A percentile compares a stretch with the other conserved stretches of the same genome.
These are phyloP conservation scores for Globisporangium uncinulatum DNA, from an alignment of 352 stramenopile species.

Conservation along the genomic window DNA sequence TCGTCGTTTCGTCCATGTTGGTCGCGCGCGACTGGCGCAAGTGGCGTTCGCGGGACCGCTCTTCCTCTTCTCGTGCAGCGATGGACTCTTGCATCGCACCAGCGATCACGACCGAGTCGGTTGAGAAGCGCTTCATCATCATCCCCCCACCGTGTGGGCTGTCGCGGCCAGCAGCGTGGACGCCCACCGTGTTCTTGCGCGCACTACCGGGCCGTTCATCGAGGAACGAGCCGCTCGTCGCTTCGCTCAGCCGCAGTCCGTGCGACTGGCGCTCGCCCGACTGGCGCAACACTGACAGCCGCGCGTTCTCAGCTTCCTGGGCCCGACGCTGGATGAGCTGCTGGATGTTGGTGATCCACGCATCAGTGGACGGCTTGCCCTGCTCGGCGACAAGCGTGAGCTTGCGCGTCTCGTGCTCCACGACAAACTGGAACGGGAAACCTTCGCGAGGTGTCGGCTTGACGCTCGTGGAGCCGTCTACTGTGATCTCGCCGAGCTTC, in stretches of 20 bases:
- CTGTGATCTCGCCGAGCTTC: constrained; percentile 72
- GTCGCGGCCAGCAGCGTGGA: constrained; percentile 12
- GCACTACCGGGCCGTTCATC: constrained; percentile 29
- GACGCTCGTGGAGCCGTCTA: constrained; percentile 64
- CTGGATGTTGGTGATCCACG: constrained; percentile 62
- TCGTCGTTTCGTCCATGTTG: constrained; percentile 24
- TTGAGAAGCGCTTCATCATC: constrained; percentile 62
- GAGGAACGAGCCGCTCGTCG: constrained; percentile 17
- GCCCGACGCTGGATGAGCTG: constrained; percentile 35
- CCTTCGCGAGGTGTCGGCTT: constrained; percentile 37
- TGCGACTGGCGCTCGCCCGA: constrained; percentile 17
- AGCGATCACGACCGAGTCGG: constrained; percentile 56
- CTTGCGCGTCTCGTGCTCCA: constrained; percentile 61
- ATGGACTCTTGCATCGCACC: constrained; percentile 48
- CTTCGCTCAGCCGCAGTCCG: constrained; percentile 32
- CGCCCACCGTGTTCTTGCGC: constrained; percentile 22
- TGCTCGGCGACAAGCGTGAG: constrained; percentile 71
- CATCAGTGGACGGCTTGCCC: constrained; percentile 36
- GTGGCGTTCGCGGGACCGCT: constrained; percentile 29
- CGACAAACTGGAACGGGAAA: constrained; percentile 61
- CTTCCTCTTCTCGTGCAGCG: constrained; percentile 30
- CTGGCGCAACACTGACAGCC: constrained; percentile 29
- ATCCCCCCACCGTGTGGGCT: constrained; percentile 8
- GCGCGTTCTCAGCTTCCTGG: constrained; percentile 19
- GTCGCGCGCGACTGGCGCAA: constrained; percentile 38